Conservation (phyloP, 768 basidiomycete species). For the Glaciozyma martinii region DNA sequence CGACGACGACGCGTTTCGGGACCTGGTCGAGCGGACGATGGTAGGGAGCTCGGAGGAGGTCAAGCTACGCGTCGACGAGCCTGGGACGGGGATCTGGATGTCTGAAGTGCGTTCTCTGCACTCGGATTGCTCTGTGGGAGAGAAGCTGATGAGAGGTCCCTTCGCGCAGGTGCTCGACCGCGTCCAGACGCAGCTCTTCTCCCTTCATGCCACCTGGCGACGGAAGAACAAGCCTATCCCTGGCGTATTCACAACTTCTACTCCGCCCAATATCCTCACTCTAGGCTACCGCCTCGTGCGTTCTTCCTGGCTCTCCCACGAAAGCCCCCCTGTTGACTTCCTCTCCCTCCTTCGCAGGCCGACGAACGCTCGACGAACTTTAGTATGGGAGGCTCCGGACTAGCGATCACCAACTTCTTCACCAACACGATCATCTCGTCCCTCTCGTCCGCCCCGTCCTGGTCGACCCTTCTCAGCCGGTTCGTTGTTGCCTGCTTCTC, state of each 20-base stretch:
- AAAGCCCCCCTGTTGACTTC: neutral
- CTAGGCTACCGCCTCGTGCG: constrained; percentile 56
- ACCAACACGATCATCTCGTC: constrained; percentile 68
- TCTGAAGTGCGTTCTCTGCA: constrained; percentile 3
- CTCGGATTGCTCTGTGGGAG: neutral
- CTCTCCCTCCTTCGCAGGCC: neutral
- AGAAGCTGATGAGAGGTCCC: too few relatives aligned
- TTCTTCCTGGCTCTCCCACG: neutral
- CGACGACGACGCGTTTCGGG: constrained; percentile 3
- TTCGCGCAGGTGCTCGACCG: neutral
- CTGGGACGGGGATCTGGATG: neutral
- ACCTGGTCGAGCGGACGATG: neutral
- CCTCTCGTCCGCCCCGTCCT: constrained; percentile 52
- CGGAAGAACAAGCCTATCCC: neutral
- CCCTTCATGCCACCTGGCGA: neutral
- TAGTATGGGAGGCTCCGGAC: neutral
- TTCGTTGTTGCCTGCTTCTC: constrained; percentile 35
- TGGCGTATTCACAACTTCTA: neutral
- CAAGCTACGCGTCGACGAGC: neutral
- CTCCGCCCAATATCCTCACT: constrained; percentile 52
- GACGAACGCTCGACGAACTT: neutral
- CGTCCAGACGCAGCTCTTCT: constrained; percentile 15
- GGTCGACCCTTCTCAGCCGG: constrained; percentile 59
- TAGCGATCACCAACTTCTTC: constrained; percentile 49
- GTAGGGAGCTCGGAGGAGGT: neutral